Conservation (phyloP, 345 rosid species). For the Odontarrhena argentea region DNA sequence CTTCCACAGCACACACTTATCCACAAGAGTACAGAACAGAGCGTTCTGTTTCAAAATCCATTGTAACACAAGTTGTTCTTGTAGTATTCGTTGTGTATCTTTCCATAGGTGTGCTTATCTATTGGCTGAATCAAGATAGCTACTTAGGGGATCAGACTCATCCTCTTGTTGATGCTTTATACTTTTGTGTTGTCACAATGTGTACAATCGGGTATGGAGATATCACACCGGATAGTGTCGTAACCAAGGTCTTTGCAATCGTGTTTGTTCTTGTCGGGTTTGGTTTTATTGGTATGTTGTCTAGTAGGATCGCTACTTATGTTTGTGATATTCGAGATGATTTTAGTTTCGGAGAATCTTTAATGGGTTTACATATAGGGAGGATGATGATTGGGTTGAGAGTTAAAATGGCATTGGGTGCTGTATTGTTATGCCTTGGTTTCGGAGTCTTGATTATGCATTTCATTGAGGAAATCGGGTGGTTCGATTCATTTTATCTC, state of each 20-base stretch:
- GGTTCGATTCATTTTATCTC: conserved; percentile 78
- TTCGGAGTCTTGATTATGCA: conserved; percentile 79
- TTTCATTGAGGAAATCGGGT: conserved; percentile 67
- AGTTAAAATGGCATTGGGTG: conserved; percentile 87
- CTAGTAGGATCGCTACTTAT: conserved; percentile 76
- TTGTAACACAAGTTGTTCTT: conserved; percentile 59
- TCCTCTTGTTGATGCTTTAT: conserved; percentile 84
- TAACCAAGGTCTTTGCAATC: conserved; percentile 78
- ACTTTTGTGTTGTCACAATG: conserved; percentile 82
- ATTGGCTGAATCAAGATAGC: conserved; percentile 56
- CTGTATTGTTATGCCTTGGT: conserved; percentile 81
- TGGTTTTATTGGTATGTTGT: conserved; percentile 73
- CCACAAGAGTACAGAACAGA: conserved; percentile 49
- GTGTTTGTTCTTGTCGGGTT: conserved; percentile 88
- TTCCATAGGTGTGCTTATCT: conserved; percentile 69
- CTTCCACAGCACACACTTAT: conserved; percentile 46
- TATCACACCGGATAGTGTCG: conserved; percentile 60
- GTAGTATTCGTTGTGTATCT: conserved; percentile 57
- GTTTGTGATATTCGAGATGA: conserved; percentile 91
- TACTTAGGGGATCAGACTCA: conserved; percentile 66
- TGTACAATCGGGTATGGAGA: conserved; percentile 48
- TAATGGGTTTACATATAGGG: too few relatives aligned
- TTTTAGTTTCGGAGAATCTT: conserved; percentile 50
- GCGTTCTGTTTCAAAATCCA: conserved; percentile 45
- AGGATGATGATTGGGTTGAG: conserved; percentile 3